Percentiles rank a stretch among this genome's conserved stretches.
These are phyloP conservation scores for Epichloe festucae DNA, from an alignment of 2,329 filamentous ascomycete species.

Conservation along the genomic window DNA sequence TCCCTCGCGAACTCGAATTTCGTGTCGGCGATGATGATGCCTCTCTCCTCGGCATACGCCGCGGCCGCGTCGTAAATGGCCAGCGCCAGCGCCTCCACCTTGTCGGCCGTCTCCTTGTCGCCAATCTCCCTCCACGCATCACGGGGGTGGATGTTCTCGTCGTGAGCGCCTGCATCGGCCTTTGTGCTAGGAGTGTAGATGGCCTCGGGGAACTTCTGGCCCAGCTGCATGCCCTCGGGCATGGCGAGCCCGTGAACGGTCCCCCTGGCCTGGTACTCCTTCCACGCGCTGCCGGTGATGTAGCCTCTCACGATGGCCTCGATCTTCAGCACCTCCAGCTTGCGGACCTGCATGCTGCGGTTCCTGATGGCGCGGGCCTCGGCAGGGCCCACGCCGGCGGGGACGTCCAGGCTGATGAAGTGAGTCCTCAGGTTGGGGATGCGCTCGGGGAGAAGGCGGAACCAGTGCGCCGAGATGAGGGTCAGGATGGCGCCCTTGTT, in stretches of 20 bases:
- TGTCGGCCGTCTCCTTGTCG: conserved; percentile 18
- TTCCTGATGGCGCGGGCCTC: conserved; percentile 39
- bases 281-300: conserved; percentile 75
- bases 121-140: conserved; percentile 36
- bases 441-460: conserved; percentile 30
- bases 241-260: conserved; percentile 70
- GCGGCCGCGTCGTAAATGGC: conserved; percentile 32
- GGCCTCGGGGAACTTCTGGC: conserved; percentile 53
- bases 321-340: conserved; percentile 18
- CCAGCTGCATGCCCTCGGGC: conserved; percentile 55
- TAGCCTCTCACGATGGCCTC: conserved; percentile 59
- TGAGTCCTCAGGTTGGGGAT: conserved; percentile 39
- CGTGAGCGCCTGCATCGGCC: conserved; percentile 62
- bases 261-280: conserved; percentile 55
- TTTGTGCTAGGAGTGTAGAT: conserved; percentile 68
- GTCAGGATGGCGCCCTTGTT: conserved; percentile 41
- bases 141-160: conserved; percentile 74
- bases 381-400: conserved; percentile 18
- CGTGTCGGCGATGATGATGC: conserved; percentile 29
- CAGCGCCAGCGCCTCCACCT: conserved; percentile 19
- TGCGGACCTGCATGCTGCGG: conserved; percentile 66
- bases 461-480: conserved; percentile 37
- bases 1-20: conserved; percentile 35
- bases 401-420: conserved; percentile 33
- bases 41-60: conserved; percentile 40